Base-by-base conservation (phyloP, 2,329 filamentous ascomycete species). In the Aspergillus ibericus region DNA sequence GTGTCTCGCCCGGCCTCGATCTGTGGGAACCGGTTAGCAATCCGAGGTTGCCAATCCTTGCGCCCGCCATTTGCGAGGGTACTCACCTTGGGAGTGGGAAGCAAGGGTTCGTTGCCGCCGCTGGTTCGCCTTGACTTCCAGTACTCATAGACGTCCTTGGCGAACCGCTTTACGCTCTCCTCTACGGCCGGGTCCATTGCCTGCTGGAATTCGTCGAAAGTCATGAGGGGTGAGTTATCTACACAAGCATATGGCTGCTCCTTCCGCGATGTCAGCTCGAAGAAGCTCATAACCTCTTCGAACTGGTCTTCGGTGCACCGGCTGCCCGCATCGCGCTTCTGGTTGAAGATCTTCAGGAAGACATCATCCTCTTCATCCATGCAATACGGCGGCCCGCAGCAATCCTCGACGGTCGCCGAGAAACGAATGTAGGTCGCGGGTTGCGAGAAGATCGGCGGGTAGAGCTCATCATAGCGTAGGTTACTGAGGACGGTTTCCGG, bases 391-490 rank as follows among this genome's bases (percentile, higher is more conserved):
- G 89, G 90, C 69, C 91, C 90, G 71, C 92, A 89, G 69, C 90
- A 96, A 77, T 99, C 95, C 78, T 99, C 95, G 61, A 99, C 93
- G 2, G 95, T 99, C 66, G 96, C 93, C 64, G 95, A 98, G 80
- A 96, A 98, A 65, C 93, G 92, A 74, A 99, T 96, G 78, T 98
- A 98, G 61, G 93, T 95, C 61, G 88, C 87, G 53, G 95, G 92
- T 75, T 96, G 89, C 70, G 88, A 85, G 78, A 93, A 97, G 58
- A 82, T 81, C 64, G 85, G 86, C 51, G 89, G 85, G 74, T 98
- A 98, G 68, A 97, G 85, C 70, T 89, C 85, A 77, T 96, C 91
- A 88, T 97, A 99, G 77, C 91, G 85, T 77, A 93, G 81, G 64
- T 79, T 81, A 75, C 83, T 85, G 69, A 81, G 77, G 64, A 84